Evolutionary conservation across 192 early-diverging fungal genomes (phyloP), one percentile per base, ranked within the genome.

Genomic region (Neocallimastix lanati): DNA sequence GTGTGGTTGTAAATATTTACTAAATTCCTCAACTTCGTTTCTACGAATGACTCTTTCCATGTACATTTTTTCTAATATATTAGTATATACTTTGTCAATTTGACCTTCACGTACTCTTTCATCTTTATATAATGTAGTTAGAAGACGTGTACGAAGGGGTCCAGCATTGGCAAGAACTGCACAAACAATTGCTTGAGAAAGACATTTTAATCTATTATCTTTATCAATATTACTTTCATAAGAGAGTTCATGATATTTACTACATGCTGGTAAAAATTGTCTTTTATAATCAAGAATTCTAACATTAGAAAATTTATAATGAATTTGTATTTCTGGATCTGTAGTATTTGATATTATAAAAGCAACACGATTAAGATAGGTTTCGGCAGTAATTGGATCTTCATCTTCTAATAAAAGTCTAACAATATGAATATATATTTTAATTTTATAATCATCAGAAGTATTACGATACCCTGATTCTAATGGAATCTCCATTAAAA

Each of bases 21-120:
- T 86, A 81, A 97, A 97, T 78, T 93, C 91, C 29, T 89, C 91
- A 16, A 96, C 92, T 84, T 98, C 94, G 13, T 86, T 82, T 15
- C 86, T 86, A 36, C 91, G 88, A 77, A 96, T 89, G 16, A 97
- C 91, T 6, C 95, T 92, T 83, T 94, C 95, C 58, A 97, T 84
- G 79, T 96, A 95, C 92, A 98, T 97, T 85, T 96, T 98, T 82
- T 96, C 94, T 76, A 99, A 82, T n/a, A 99, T 90, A 21, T 16
- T 50, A 21, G 89, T 78, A 35, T 84, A 83, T 29, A 88, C 37
- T 9, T 83, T 83, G 38, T 58, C 78, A 30, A 83, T 50, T 4
- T 83, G 77, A 90, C 92, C 86, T n/a, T 93, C 89, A 25, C 93
- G 89, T 18, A 93, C 91, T 40, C 95, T 91, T 78, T 97, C 94